Percentiles rank a stretch among this genome's conserved stretches.
phyloP scores from a whole-genome alignment of 2,329 filamentous ascomycete species.

The Cordyceps cicadae region DNA sequence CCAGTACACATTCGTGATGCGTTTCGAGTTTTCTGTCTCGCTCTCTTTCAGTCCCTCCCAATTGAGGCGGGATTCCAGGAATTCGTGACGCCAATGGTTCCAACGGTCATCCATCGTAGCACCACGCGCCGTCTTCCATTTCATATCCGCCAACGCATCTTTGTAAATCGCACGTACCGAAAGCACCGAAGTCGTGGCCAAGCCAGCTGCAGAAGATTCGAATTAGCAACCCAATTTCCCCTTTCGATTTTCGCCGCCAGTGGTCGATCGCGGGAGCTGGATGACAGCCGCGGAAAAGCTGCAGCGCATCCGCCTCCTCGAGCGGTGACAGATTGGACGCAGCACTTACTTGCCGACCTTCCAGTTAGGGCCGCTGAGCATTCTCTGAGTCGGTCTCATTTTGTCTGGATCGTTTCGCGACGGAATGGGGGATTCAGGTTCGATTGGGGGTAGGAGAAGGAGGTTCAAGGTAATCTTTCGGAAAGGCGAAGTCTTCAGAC shows the following conservation, averaged over 20 bases:
- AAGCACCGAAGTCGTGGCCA: slow-evolving; percentile 59
- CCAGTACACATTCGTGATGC: slow-evolving; percentile 14
- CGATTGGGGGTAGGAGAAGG: slow-evolving; percentile 1
- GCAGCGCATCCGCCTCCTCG: slow-evolving; percentile 18
- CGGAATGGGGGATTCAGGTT: neutral
- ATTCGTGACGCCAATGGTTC: neutral
- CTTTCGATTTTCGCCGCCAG: neutral
- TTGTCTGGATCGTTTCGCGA: slow-evolving; percentile 18
- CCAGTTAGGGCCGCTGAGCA: slow-evolving; percentile 26
- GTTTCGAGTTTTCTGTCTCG: slow-evolving; percentile 5
- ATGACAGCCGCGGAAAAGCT: slow-evolving; percentile 22
- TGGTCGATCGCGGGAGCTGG: neutral
- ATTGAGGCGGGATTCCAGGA: neutral
- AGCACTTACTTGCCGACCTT: slow-evolving; percentile 28
- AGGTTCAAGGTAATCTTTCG: slow-evolving; percentile 13
- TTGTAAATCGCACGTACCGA: slow-evolving; percentile 51
- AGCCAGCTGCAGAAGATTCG: slow-evolving; percentile 48
- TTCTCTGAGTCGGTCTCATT: slow-evolving; percentile 35
- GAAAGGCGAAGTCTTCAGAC: slow-evolving; percentile 17
- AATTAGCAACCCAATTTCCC: slow-evolving; percentile 18
- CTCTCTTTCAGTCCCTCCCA: neutral
- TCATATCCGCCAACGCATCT: neutral
- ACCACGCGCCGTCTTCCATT: neutral
- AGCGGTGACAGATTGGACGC: slow-evolving; percentile 8
- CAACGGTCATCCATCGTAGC: neutral